A percentile compares a stretch with the other conserved stretches of the same genome.
Conservation (phyloP, 2,329 filamentous ascomycete genomes). For the Tothia fuscella region DNA sequence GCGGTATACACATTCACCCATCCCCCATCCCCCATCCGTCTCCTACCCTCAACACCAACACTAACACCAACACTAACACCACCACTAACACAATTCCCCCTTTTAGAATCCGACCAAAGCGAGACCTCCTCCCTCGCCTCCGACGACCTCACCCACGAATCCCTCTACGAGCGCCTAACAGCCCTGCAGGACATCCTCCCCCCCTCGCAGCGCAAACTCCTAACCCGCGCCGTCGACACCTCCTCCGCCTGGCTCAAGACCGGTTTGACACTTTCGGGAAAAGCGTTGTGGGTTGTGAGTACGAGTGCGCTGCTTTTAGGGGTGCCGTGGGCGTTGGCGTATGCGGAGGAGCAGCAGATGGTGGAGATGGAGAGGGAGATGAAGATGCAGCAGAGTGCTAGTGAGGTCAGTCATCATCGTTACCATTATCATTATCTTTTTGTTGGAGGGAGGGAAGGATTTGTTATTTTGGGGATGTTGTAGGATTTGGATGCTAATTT, state of each 20-base stretch:
- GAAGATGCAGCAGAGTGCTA: slow-evolving; percentile 85
- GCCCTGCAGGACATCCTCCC: slow-evolving; percentile 35
- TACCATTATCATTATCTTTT: background rate
- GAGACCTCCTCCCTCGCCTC: slow-evolving; percentile 53
- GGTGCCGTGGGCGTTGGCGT: slow-evolving; percentile 86
- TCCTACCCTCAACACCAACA: background rate
- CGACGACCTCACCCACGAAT: slow-evolving; percentile 29
- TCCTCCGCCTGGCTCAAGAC: slow-evolving; percentile 47
- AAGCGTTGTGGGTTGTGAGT: slow-evolving; percentile 80
- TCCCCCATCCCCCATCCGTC: slow-evolving; percentile 1
- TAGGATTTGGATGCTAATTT: background rate
- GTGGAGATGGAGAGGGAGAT: slow-evolving; percentile 97
- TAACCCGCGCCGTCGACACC: slow-evolving; percentile 32
- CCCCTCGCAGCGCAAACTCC: slow-evolving; percentile 30
- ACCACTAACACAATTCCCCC: too few relatives aligned
- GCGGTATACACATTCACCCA: slow-evolving; percentile 49
- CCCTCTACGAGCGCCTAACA: slow-evolving; percentile 29
- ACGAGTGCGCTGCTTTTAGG: slow-evolving; percentile 82
- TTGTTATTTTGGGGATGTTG: background rate
- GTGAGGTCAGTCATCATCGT: slow-evolving; percentile 47
- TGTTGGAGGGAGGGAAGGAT: background rate
- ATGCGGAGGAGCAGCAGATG: slow-evolving; percentile 91
- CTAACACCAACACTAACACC: too few relatives aligned
- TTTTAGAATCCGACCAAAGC: slow-evolving; percentile 68
- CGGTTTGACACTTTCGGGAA: slow-evolving; percentile 61